Evolutionary conservation across 306 rosid species (phyloP).

Genomic region (Sicyos baderoa): DNA sequence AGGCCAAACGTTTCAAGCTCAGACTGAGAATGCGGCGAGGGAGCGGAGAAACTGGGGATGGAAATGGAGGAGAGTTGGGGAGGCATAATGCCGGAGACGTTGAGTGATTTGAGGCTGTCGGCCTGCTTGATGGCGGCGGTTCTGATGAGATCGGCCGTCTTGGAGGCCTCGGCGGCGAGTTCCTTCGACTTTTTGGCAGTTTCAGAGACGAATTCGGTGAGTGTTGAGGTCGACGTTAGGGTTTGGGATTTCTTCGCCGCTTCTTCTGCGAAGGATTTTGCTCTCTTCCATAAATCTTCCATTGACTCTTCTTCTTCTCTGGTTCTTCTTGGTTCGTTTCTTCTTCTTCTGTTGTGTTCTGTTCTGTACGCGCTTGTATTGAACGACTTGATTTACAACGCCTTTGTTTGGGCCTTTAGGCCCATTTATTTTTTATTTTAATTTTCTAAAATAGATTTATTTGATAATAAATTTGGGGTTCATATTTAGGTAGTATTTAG

Average conservation of each 20-base stretch:
- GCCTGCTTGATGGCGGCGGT: slow-evolving; percentile 70
- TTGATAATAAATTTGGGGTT: too few relatives aligned
- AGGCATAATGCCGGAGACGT: slow-evolving; percentile 63
- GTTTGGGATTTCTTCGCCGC: slow-evolving; percentile 77
- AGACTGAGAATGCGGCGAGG: slow-evolving; percentile 30
- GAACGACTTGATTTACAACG: neutral
- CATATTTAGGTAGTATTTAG: too few relatives aligned
- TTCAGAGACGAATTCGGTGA: slow-evolving; percentile 89
- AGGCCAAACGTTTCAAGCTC: slow-evolving; percentile 59
- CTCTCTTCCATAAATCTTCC: slow-evolving; percentile 90
- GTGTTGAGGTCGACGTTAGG: slow-evolving; percentile 40
- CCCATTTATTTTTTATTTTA: too few relatives aligned
- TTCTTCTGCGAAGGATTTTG: slow-evolving; percentile 83
- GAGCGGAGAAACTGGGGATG: slow-evolving; percentile 23
- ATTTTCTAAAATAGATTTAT: too few relatives aligned
- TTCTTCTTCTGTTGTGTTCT: neutral
- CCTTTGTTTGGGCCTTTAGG: neutral
- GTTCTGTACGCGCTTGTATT: neutral
- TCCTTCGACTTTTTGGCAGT: slow-evolving; percentile 87
- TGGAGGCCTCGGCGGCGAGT: slow-evolving; percentile 91
- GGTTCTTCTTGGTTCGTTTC: neutral
- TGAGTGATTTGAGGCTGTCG: slow-evolving; percentile 75
- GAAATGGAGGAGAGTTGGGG: slow-evolving; percentile 51
- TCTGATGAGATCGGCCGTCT: slow-evolving; percentile 75
- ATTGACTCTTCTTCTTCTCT: slow-evolving; percentile 31